phyloP scores from a whole-genome alignment of 2,329 filamentous ascomycete genomes.

The Fusarium veterinarium region DNA sequence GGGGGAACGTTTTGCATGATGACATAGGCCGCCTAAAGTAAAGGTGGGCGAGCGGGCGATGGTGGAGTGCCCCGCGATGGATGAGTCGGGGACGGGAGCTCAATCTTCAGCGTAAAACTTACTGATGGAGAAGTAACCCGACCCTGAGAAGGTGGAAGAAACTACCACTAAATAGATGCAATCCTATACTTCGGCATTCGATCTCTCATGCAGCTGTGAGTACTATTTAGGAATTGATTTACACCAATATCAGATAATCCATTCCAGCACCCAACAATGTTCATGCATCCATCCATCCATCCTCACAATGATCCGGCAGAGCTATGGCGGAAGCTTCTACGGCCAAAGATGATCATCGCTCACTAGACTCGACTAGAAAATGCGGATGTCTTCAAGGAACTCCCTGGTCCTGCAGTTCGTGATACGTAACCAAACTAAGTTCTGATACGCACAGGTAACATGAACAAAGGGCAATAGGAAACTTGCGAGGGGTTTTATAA shows the following conservation, averaged over 20 bases:
- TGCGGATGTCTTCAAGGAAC: slow-evolving; percentile 13
- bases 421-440: background rate
- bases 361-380: background rate
- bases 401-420: slow-evolving; percentile 2
- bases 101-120: background rate
- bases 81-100: background rate
- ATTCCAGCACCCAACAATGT: slow-evolving; percentile 4
- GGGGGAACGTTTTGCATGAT: slow-evolving; percentile 32
- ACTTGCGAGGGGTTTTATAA: background rate
- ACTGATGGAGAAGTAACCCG: background rate
- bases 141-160: background rate
- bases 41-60: background rate
- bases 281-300: background rate
- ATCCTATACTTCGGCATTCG: background rate
- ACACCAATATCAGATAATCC: background rate
- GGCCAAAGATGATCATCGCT: slow-evolving; percentile 1
- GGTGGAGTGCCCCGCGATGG: slow-evolving; percentile 38
- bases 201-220: background rate
- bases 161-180: background rate
- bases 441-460: background rate
- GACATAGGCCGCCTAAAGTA: slow-evolving; percentile 25
- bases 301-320: slow-evolving; percentile 12
- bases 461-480: background rate
- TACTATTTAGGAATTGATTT: slow-evolving; percentile 8
- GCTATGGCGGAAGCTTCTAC: slow-evolving; percentile 5